Evolutionary conservation across 2,329 filamentous ascomycete genomes (phyloP), one percentile per base, ranked within the genome.

Genomic region (Claviceps sp.): DNA sequence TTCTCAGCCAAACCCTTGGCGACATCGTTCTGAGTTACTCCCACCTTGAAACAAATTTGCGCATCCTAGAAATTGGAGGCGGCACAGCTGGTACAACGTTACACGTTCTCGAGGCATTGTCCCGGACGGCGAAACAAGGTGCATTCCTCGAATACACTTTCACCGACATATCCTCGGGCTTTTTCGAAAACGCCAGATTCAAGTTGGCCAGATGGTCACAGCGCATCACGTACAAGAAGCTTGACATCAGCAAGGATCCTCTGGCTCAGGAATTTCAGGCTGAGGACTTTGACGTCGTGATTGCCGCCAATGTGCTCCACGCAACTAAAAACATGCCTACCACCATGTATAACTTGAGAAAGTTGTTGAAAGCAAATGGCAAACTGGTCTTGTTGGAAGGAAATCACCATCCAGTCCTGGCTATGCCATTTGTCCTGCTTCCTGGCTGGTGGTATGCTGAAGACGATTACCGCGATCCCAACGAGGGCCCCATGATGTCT

Each of bases 61-160:
- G 68, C 3, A 64, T 75, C 37, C 54, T 76, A 4, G 62, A 65
- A 50, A 60, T 70, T 8, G 71, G 71, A 16, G 71, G 68, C 10
- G 73, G 73, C 1, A 72, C 70, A 4, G 73, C 71, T 3, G 65
- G 64, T 11, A 62, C 70, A 0, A 75, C 73, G 0, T 57, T 62
- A 8, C 49, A 46, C 1, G 58, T 75, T 5, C 56, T 75, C 1
- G 52, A 59, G 2, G 48, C 48, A 14, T 24, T 54, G 44, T 54
- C 44, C 19, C 39, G 17, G 4, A 26, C 34, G 7, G 48, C 50
- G 1, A 55, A 73, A 6, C 64, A 60, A 2, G 19, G 56, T 10
- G 14, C 56, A 2, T 70, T 70, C 19, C 26, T 43, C 10, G 40
- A 48, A 1, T 76, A 75, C 57, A 71, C 68, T 0, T 76, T 64